phyloP scores from a whole-genome alignment of 2,329 filamentous ascomycete genomes.

The Shiraia sp. region DNA sequence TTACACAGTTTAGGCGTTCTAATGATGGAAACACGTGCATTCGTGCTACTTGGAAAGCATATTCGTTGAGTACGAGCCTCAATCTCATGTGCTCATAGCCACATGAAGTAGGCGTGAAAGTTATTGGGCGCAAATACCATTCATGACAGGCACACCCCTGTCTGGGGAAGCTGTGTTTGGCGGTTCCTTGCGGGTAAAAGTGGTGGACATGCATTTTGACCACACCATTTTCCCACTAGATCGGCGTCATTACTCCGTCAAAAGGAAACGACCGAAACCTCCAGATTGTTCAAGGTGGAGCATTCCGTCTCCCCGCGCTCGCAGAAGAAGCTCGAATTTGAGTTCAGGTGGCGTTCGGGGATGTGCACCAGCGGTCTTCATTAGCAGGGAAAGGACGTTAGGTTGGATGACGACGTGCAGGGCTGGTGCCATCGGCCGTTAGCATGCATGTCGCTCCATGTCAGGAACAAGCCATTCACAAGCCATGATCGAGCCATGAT shows the following conservation, averaged over 20 bases:
- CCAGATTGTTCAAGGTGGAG: constrained; percentile 4
- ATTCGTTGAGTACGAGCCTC: too few species aligned
- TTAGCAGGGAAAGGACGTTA: constrained; percentile 3
- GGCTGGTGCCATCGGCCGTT: constrained; percentile 7
- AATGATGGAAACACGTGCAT: too few species aligned
- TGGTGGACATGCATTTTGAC: background rate
- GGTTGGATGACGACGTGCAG: constrained; percentile 8
- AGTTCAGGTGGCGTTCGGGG: constrained; percentile 8
- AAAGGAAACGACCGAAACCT: background rate
- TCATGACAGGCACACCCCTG: too few species aligned
- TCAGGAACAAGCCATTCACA: constrained; percentile 3
- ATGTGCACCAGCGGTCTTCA: background rate
- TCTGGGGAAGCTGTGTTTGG: background rate
- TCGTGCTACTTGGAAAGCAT: too few species aligned
- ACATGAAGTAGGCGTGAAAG: too few species aligned
- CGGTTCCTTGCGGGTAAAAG: background rate
- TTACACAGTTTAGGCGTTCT: too few species aligned
- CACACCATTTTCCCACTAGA: background rate
- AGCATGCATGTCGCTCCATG: constrained; percentile 1
- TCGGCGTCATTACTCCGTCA: constrained; percentile 3
- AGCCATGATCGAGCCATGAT: constrained; percentile 5
- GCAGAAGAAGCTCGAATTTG: constrained; percentile 6
- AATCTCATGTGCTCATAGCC: too few species aligned
- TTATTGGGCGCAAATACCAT: too few species aligned
- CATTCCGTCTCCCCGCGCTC: constrained; percentile 9